phyloP scores from a whole-genome alignment of 2,329 filamentous ascomycete species.

The Erysiphe neolycopersici region DNA sequence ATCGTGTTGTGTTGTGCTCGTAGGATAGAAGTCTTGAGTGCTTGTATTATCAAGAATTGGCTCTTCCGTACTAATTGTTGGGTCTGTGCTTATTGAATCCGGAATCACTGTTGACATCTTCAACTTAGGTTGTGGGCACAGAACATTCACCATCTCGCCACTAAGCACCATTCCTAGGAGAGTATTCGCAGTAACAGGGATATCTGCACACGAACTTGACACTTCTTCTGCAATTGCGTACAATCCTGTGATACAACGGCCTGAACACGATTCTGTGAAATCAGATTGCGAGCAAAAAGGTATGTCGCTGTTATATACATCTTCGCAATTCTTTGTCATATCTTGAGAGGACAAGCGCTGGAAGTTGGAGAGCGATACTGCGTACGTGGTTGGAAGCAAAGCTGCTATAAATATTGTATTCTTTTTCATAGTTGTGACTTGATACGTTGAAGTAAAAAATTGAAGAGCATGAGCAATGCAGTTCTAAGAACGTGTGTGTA shows the following conservation, averaged over 20 bases:
- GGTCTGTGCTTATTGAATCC: constrained; percentile 1
- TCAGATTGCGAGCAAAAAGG: constrained; percentile 7
- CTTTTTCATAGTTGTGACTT: constrained; percentile 5
- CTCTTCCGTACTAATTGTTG: constrained; percentile 1
- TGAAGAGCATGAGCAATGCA: not conserved
- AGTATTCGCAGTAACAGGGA: constrained; percentile 6
- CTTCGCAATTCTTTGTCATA: constrained; percentile 8
- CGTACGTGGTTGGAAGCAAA: constrained; percentile 5
- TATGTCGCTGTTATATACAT: constrained; percentile 10
- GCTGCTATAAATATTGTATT: constrained; percentile 4
- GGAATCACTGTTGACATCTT: not conserved
- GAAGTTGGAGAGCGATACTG: constrained; percentile 12
- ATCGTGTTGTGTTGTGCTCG: too few relatives aligned
- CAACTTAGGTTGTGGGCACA: constrained; percentile 6
- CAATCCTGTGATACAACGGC: constrained; percentile 7
- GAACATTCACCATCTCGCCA: constrained; percentile 10
- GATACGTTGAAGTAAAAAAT: not conserved
- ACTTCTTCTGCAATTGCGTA: constrained; percentile 5
- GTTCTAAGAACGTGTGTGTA: too few relatives aligned
- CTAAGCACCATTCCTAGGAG: constrained; percentile 11
- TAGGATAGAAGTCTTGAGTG: too few relatives aligned
- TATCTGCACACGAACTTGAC: constrained; percentile 4
- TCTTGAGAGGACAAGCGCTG: constrained; percentile 8
- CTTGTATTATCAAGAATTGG: not conserved
- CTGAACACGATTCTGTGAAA: constrained; percentile 10